Conservation (phyloP, 192 early-diverging fungal species). For the Dissophora ornata region DNA sequence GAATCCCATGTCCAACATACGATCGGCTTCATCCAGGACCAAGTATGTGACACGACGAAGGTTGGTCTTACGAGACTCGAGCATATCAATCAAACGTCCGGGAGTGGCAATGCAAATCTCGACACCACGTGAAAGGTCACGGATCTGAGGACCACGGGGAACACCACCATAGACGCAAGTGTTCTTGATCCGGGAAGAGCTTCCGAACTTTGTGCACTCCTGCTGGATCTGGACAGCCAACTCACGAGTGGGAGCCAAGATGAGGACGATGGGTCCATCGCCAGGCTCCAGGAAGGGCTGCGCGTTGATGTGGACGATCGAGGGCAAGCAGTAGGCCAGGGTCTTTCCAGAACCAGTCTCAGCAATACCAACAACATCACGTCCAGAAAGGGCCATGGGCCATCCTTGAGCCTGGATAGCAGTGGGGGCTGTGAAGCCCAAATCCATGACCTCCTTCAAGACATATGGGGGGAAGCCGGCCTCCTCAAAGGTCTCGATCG, state of each 20-base stretch:
- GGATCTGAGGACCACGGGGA: constrained; percentile 89
- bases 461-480: constrained; percentile 94
- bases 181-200: constrained; percentile 89
- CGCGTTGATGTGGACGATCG: constrained; percentile 98
- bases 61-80: constrained; percentile 89
- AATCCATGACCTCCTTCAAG: constrained; percentile 83
- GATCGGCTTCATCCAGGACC: constrained; percentile 98
- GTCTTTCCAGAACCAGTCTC: constrained; percentile 96
- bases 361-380: constrained; percentile 93
- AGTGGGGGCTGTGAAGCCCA: constrained; percentile 91
- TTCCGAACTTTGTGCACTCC: constrained; percentile 94
- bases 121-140: constrained; percentile 85
- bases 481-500: constrained; percentile 89
- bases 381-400: constrained; percentile 97
- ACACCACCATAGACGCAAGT: constrained; percentile 97
- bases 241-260: constrained; percentile 97
- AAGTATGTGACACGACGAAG: constrained; percentile 95
- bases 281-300: constrained; percentile 92
- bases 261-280: constrained; percentile 96
- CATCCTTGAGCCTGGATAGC: constrained; percentile 97
- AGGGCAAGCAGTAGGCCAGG: constrained; percentile 92
- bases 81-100: constrained; percentile 97
- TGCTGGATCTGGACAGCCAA: constrained; percentile 96
- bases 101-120: constrained; percentile 99
- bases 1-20: constrained; percentile 99